Conservation (phyloP, 805 yeast species). For the Myxozyma geophila region DNA sequence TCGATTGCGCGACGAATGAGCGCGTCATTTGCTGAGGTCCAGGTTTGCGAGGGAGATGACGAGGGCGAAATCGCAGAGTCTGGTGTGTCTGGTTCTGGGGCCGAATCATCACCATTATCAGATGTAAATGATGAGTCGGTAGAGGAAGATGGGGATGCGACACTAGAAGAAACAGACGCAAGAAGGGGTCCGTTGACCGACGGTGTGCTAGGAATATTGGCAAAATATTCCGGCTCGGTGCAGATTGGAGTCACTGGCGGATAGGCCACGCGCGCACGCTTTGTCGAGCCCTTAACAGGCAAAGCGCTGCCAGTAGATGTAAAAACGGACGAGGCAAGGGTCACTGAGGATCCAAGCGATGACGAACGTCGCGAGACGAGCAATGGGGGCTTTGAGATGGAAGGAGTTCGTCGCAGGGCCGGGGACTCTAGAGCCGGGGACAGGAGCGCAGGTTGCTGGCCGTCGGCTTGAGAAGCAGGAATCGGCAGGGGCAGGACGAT, state of each 20-base stretch:
- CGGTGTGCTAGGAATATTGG: conserved; percentile 5
- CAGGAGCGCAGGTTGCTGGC: neutral
- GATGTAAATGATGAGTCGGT: neutral
- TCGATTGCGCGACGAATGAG: conserved; percentile 23
- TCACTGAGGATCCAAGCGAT: neutral
- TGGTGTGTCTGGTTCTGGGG: conserved; percentile 24
- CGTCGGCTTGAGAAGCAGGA: neutral
- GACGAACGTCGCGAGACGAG: neutral
- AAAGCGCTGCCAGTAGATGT: neutral
- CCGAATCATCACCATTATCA: conserved; percentile 1
- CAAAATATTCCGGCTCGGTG: neutral
- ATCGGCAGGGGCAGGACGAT: conserved; percentile 28
- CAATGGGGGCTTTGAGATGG: neutral
- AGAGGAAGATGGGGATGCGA: neutral
- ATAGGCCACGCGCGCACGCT: conserved; percentile 10
- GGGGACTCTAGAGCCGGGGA: conserved; percentile 6
- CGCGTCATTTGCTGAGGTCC: conserved; percentile 15
- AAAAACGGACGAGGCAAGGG: neutral
- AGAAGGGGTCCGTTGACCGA: neutral
- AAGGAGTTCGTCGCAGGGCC: conserved; percentile 12
- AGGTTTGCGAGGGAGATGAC: neutral
- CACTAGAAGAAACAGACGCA: neutral
- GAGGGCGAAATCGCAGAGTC: conserved; percentile 2
- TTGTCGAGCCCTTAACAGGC: neutral
- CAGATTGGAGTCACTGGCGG: conserved; percentile 22